Conservation (phyloP, 169 alveolate species). For the Plasmodium fragile region DNA sequence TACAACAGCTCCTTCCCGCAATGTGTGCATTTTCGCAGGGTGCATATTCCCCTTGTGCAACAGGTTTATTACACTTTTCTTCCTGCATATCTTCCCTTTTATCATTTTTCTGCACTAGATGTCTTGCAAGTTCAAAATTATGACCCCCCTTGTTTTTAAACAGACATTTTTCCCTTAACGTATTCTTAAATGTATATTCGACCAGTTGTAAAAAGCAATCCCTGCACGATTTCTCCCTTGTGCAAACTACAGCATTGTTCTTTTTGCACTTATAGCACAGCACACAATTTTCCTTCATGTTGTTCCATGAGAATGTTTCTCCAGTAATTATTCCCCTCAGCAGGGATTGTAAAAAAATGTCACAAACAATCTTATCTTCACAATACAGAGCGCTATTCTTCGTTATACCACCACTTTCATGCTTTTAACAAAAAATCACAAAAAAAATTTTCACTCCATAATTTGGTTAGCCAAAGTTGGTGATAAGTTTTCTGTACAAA, state of each 20-base stretch:
- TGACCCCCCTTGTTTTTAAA: constrained; percentile 57
- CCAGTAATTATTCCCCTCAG: not conserved
- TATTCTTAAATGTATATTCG: constrained; percentile 74
- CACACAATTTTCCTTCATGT: not conserved
- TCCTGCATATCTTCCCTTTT: constrained; percentile 9
- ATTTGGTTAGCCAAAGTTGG: not conserved
- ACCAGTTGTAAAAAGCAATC: constrained; percentile 56
- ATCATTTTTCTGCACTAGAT: not conserved
- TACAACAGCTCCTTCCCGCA: not conserved
- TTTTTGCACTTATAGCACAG: constrained; percentile 70
- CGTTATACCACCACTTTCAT: constrained; percentile 1
- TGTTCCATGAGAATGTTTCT: not conserved
- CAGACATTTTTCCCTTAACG: constrained; percentile 73
- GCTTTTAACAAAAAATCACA: not conserved
- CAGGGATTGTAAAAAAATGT: constrained; percentile 14
- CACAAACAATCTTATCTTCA: not conserved
- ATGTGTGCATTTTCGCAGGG: not conserved
- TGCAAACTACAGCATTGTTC: constrained; percentile 38
- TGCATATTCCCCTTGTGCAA: not conserved
- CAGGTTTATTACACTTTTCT: not conserved
- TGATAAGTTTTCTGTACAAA: not conserved
- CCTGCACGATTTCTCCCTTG: constrained; percentile 69
- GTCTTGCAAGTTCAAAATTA: not conserved
- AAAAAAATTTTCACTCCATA: not conserved
- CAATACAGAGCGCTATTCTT: not conserved